phyloP scores from a whole-genome alignment of 2,329 filamentous ascomycete genomes.

The Colletotrichum lupini region DNA sequence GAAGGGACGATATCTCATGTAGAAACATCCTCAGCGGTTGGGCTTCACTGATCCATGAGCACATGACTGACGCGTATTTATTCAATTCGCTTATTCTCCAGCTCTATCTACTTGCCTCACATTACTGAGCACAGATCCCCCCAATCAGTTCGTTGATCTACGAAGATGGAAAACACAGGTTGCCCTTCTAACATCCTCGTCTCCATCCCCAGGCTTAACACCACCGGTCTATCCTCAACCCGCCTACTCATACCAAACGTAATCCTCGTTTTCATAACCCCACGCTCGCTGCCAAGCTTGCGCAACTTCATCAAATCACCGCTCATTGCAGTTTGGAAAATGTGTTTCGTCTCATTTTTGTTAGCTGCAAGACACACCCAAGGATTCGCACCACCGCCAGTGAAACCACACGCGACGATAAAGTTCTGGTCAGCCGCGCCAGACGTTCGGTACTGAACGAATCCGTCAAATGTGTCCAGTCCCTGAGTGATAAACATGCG shows the following conservation, averaged over 20 bases:
- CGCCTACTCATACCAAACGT: not conserved
- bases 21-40: no score
- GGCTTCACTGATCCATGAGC: no score
- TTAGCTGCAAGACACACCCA: not conserved
- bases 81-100: no score
- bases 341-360: not conserved
- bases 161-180: not conserved
- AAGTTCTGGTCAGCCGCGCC: not conserved
- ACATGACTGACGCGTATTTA: no score
- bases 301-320: not conserved
- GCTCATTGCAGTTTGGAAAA: not conserved
- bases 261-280: not conserved
- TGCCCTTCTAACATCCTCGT: not conserved
- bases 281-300: not conserved
- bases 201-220: not conserved
- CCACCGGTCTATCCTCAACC: not conserved
- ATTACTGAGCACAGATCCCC: not conserved
- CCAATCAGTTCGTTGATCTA: not conserved
- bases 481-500: not conserved
- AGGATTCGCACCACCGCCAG: not conserved
- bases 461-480: not conserved
- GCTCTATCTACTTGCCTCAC: not conserved
- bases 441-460: not conserved
- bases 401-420: not conserved
- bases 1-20: no score